Evolutionary conservation across 2,329 filamentous ascomycete species (phyloP).

Genomic region (Sordariomycetes sp.): DNA sequence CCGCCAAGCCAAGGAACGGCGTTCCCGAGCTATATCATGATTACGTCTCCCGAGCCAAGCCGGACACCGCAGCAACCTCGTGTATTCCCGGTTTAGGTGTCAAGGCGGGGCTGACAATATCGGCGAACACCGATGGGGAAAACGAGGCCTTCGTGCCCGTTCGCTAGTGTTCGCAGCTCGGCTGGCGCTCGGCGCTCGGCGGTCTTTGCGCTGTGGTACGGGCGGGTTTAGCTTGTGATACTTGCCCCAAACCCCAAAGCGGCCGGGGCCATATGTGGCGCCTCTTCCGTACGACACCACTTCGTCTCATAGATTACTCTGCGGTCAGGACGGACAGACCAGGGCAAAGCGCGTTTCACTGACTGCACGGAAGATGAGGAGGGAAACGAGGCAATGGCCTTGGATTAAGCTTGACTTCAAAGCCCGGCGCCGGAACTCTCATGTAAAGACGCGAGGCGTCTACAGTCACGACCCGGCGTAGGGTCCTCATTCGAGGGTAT

Average conservation of each 20-base stretch:
- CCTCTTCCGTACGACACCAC: too few relatives aligned
- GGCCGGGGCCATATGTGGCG: neutral
- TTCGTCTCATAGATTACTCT: too few relatives aligned
- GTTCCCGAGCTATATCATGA: neutral
- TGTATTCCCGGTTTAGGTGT: neutral
- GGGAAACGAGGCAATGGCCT: neutral
- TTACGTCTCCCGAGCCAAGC: neutral
- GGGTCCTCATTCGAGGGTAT: neutral
- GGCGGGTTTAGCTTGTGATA: neutral
- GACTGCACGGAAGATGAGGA: neutral
- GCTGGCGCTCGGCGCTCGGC: neutral
- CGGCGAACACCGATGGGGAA: neutral
- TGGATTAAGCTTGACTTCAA: neutral
- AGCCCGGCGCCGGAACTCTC: neutral
- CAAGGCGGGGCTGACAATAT: neutral
- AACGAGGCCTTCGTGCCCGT: neutral
- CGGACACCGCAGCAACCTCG: neutral
- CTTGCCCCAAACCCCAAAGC: neutral
- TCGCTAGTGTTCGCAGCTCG: too few relatives aligned
- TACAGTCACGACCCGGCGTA: neutral
- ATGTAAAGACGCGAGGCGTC: neutral
- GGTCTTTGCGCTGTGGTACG: neutral
- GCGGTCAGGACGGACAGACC: neutral
- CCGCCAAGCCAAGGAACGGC: neutral
- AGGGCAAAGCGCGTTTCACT: neutral